Evolutionary conservation across 2,329 filamentous ascomycete genomes (phyloP).

Genomic region (Meredithiella fracta): DNA sequence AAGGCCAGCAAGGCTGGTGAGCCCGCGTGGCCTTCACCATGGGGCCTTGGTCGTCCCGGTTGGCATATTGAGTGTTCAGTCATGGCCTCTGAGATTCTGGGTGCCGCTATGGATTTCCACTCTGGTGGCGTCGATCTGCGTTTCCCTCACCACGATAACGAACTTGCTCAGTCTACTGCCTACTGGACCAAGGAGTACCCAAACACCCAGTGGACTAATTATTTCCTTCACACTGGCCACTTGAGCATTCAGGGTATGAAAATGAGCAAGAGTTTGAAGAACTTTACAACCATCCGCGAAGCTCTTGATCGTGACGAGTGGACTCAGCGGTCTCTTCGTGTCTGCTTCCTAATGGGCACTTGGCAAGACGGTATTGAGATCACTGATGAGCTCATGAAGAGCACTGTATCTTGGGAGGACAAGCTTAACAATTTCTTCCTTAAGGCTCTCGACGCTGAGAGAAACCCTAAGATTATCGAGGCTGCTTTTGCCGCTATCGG

Average conservation of each 20-base stretch:
- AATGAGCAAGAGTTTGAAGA: conserved; percentile 93
- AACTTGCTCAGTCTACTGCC: conserved; percentile 79
- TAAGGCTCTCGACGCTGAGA: conserved; percentile 12
- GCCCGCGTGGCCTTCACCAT: conserved; percentile 74
- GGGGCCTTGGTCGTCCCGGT: conserved; percentile 75
- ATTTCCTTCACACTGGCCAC: conserved; percentile 93
- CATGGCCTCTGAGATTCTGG: conserved; percentile 83
- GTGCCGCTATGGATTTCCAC: conserved; percentile 76
- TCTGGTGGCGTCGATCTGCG: conserved; percentile 82
- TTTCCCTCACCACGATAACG: conserved; percentile 81
- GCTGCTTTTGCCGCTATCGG: conserved; percentile 8
- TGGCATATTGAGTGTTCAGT: conserved; percentile 98
- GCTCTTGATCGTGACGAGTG: conserved; percentile 51
- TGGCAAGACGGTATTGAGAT: conserved; percentile 92
- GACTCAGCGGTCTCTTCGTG: conserved; percentile 63
- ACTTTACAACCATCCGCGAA: conserved; percentile 84
- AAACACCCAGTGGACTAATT: conserved; percentile 65
- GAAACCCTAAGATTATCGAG: conserved; percentile 9
- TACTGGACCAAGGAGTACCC: conserved; percentile 32
- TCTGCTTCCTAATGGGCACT: conserved; percentile 71
- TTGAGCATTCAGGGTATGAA: conserved; percentile 72
- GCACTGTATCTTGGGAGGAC: conserved; percentile 16
- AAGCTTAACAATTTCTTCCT: conserved; percentile 16
- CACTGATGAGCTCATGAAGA: conserved; percentile 53
- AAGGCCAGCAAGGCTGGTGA: conserved; percentile 85